Base-by-base conservation (phyloP, 148 eudicot species). In the Persicaria tinctoria region DNA sequence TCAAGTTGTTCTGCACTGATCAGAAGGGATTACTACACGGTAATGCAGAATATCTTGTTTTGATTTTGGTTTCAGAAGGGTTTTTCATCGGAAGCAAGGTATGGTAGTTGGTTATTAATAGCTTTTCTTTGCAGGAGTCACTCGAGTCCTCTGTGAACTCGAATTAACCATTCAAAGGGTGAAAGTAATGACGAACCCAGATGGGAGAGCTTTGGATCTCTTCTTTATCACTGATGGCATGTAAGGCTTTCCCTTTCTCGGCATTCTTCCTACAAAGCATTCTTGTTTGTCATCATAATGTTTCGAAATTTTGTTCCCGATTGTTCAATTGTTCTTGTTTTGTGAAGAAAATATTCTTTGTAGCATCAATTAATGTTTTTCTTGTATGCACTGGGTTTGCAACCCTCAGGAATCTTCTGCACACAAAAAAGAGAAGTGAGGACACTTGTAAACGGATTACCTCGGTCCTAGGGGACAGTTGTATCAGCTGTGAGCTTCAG, bases 181-280 rank as follows among this genome's bases (percentile, higher is more conserved):
- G 51, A 92, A 92, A 84, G 97, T 92, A 78, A 92, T 86, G 27
- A 89, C 97, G 11, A 89, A 86, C 17, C 97, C 94, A 47, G 97
- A 92, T 83, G 97, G 84, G 51, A 83, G 85, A 54, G 94, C 86
- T 73, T 78, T 88, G 75, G 94, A 90, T 76, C 86, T 92, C 75
- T 89, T 92, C 85, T 92, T 92, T 73, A 82, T 92, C 48, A 88
- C 87, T 32, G 94, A 92, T 79, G 85, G 86, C 83, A 72, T 87
- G 97, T 88, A 77, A 89, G 97, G 78, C 16, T 54, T 75, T 71
- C 49, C 16, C 68, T 23, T 57, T 6, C 20, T 60, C 45, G 6
- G 10, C 44, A 60, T 27, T 60, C 59, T 4, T 53, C 5, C 56
- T 53, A 53, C 56, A 53, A 13, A 12, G 56, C 11, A 14, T 14